Conservation (phyloP, 257 asterid genomes). For the Asclepias syriaca region DNA sequence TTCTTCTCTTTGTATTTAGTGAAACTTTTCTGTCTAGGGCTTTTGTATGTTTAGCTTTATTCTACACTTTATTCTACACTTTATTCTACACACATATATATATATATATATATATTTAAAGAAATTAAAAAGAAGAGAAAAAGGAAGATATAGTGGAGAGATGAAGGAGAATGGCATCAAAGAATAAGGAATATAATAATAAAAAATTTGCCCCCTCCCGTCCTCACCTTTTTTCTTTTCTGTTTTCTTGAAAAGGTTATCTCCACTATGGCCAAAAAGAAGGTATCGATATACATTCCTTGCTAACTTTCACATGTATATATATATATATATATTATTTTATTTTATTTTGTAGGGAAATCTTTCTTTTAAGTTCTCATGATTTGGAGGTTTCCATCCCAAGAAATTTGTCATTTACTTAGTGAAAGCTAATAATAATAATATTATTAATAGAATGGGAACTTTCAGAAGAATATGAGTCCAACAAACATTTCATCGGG, state of each 20-base stretch:
- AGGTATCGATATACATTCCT: slow-evolving; percentile 9
- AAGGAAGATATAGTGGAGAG: slow-evolving; percentile 16
- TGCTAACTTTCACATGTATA: background rate
- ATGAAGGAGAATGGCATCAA: slow-evolving; percentile 23
- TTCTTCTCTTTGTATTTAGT: slow-evolving; percentile 8
- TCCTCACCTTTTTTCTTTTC: background rate
- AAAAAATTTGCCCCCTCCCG: too few species aligned
- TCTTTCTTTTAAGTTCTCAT: background rate
- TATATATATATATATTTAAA: too few species aligned
- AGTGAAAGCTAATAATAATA: background rate
- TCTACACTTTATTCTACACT: slow-evolving; percentile 19
- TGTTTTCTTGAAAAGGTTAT: slow-evolving; percentile 6
- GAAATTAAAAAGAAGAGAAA: background rate
- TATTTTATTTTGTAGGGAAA: background rate
- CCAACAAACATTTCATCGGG: background rate
- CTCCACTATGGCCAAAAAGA: slow-evolving; percentile 25
- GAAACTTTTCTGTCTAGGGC: slow-evolving; percentile 10
- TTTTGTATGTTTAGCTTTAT: slow-evolving; percentile 19
- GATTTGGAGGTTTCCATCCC: slow-evolving; percentile 8
- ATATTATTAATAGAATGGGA: background rate
- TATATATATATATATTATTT: background rate
- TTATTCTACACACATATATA: too few species aligned
- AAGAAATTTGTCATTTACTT: slow-evolving; percentile 11
- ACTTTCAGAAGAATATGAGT: background rate
- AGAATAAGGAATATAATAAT: slow-evolving; percentile 23